Conservation (phyloP, 768 basidiomycete genomes). For the Mycena leptocephala region DNA sequence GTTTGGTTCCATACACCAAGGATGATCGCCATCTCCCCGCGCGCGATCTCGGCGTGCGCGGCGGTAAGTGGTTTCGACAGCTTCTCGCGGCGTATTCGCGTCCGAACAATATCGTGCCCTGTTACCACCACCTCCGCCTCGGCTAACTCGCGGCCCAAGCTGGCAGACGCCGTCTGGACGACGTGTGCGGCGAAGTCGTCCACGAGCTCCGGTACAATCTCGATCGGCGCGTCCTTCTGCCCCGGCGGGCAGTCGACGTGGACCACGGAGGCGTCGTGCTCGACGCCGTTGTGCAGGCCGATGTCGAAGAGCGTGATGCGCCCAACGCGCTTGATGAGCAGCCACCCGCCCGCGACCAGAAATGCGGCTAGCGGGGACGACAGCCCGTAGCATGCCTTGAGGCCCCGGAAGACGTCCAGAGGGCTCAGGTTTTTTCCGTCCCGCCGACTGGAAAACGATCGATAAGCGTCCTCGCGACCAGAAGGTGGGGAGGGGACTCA, state of each 20-base stretch:
- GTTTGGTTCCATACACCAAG: slow-evolving; percentile 68
- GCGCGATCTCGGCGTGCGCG: slow-evolving; percentile 73
- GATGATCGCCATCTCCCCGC: slow-evolving; percentile 79
- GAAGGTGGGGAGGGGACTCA: slow-evolving; percentile 56
- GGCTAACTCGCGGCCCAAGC: slow-evolving; percentile 43
- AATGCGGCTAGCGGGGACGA: slow-evolving; percentile 64
- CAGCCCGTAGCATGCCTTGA: slow-evolving; percentile 68
- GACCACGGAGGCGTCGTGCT: slow-evolving; percentile 76
- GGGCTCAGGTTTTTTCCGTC: slow-evolving; percentile 67
- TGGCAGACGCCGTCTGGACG: neutral
- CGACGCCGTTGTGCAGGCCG: slow-evolving; percentile 66
- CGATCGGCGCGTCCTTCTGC: slow-evolving; percentile 62
- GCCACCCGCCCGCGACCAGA: slow-evolving; percentile 63
- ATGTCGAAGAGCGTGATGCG: slow-evolving; percentile 56
- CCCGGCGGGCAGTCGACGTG: slow-evolving; percentile 62
- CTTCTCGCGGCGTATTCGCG: slow-evolving; percentile 68
- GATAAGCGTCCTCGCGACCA: neutral
- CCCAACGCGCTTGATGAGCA: slow-evolving; percentile 60
- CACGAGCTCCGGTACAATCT: slow-evolving; percentile 55
- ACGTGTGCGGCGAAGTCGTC: slow-evolving; percentile 55
- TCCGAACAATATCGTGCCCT: slow-evolving; percentile 62
- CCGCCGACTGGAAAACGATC: slow-evolving; percentile 56
- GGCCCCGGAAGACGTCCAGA: slow-evolving; percentile 56
- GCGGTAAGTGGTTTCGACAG: slow-evolving; percentile 57
- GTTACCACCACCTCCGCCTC: slow-evolving; percentile 55